Conservation (phyloP, 1,139 yeast genomes). For the Yamadazyma blattariae region DNA sequence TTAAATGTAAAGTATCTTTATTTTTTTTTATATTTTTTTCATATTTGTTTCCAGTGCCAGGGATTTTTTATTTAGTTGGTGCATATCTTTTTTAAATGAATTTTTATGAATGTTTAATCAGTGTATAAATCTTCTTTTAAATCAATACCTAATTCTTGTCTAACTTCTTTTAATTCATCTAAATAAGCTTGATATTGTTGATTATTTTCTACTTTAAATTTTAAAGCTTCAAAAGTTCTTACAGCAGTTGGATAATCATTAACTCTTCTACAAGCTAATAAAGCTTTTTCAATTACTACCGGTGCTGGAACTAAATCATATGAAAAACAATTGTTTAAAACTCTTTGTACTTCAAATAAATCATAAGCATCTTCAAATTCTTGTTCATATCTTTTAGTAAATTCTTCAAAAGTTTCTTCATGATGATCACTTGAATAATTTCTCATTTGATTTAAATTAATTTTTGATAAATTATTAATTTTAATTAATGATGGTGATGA, state of each 20-base stretch:
- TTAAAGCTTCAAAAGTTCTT: slow-evolving; percentile 93
- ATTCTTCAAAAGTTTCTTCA: slow-evolving; percentile 93
- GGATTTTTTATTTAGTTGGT: too few relatives aligned
- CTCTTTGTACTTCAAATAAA: slow-evolving; percentile 88
- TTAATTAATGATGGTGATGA: neutral
- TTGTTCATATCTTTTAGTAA: slow-evolving; percentile 89
- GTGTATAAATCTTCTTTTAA: slow-evolving; percentile 84
- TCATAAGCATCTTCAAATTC: slow-evolving; percentile 98
- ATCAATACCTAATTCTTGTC: slow-evolving; percentile 91
- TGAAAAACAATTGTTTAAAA: slow-evolving; percentile 92
- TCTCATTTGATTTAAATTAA: slow-evolving; percentile 15
- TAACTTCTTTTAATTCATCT: slow-evolving; percentile 87
- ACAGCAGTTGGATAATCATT: slow-evolving; percentile 98
- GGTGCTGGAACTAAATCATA: slow-evolving; percentile 99
- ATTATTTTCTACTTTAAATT: slow-evolving; percentile 91
- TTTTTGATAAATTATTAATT: neutral
- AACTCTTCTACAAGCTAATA: slow-evolving; percentile 98
- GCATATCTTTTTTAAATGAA: too few relatives aligned
- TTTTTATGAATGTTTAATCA: slow-evolving; percentile 18
- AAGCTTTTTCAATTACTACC: slow-evolving; percentile 90
- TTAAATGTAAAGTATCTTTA: too few relatives aligned
- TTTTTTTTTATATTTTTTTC: too few relatives aligned
- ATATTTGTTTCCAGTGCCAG: too few relatives aligned
- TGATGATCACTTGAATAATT: slow-evolving; percentile 75
- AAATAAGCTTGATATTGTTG: slow-evolving; percentile 94